Evolutionary conservation across 345 rosid genomes (phyloP).

Genomic region (Salix arbutifolia): DNA sequence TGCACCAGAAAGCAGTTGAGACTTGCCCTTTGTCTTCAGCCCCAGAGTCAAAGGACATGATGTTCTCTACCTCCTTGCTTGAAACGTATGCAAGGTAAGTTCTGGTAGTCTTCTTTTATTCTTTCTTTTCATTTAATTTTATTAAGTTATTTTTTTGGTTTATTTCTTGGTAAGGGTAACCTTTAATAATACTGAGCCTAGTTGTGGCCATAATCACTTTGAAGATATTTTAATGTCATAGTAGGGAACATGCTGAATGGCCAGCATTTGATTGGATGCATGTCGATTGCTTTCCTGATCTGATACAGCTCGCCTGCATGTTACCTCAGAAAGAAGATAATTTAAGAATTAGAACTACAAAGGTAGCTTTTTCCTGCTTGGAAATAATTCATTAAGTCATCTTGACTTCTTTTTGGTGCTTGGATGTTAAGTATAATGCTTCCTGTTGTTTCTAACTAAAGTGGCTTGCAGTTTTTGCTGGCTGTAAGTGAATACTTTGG

Average conservation of each 20-base stretch:
- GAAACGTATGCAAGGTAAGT: conserved; percentile 70
- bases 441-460: conserved; percentile 21
- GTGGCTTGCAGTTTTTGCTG: conserved; percentile 67
- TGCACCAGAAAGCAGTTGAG: conserved; percentile 61
- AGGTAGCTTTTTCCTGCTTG: conserved; percentile 43
- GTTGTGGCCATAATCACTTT: conserved; percentile 4
- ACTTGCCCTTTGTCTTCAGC: conserved; percentile 76
- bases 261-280: conserved; percentile 92
- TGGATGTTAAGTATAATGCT: conserved; percentile 12
- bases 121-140: neutral
- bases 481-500: conserved; percentile 70
- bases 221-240: conserved; percentile 23
- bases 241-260: conserved; percentile 80
- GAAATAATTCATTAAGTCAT: neutral
- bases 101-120: neutral
- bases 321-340: conserved; percentile 85
- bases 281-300: conserved; percentile 78
- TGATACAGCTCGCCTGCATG: conserved; percentile 73
- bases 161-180: conserved; percentile 5
- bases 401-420: neutral
- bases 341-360: conserved; percentile 72
- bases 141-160: neutral
- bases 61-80: conserved; percentile 54
- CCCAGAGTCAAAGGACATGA: conserved; percentile 38
- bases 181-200: neutral